Conservation (phyloP, 768 basidiomycete species). For the Sarcodon aspratus region DNA sequence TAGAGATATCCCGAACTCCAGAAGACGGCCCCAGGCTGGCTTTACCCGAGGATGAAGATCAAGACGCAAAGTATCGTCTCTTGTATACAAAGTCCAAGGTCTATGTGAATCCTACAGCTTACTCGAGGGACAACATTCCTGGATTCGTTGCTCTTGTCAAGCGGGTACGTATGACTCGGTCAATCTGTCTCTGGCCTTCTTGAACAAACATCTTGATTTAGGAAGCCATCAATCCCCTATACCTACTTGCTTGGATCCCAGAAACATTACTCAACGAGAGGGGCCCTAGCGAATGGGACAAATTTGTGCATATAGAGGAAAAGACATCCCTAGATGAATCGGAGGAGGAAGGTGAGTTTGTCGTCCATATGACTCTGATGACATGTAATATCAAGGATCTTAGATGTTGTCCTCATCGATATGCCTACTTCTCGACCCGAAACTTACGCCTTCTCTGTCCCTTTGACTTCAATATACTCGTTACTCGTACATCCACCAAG, state of each 20-base stretch:
- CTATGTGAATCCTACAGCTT: slow-evolving; percentile 90
- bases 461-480: slow-evolving; percentile 82
- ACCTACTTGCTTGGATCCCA: slow-evolving; percentile 90
- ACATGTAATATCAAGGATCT: slow-evolving; percentile 3
- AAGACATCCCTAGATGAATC: slow-evolving; percentile 45
- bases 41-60: slow-evolving; percentile 10
- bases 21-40: slow-evolving; percentile 2
- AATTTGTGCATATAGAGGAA: slow-evolving; percentile 80
- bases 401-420: slow-evolving; percentile 80
- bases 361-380: slow-evolving; percentile 1
- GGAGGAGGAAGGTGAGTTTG: slow-evolving; percentile 47
- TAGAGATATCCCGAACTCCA: slow-evolving; percentile 16
- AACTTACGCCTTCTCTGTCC: slow-evolving; percentile 93
- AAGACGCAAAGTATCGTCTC: slow-evolving; percentile 61
- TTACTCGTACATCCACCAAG: slow-evolving; percentile 78
- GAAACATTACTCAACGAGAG: slow-evolving; percentile 75
- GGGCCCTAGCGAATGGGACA: slow-evolving; percentile 79
- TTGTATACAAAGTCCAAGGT: slow-evolving; percentile 91
- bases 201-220: slow-evolving; percentile 17
- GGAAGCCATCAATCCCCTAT: slow-evolving; percentile 67
- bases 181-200: slow-evolving; percentile 4
- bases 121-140: slow-evolving; percentile 85
- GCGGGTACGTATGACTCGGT: slow-evolving; percentile 40
- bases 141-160: slow-evolving; percentile 91
- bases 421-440: slow-evolving; percentile 76